Evolutionary conservation across 331 rosid genomes (phyloP).

Genomic region (Quercus lobata): DNA sequence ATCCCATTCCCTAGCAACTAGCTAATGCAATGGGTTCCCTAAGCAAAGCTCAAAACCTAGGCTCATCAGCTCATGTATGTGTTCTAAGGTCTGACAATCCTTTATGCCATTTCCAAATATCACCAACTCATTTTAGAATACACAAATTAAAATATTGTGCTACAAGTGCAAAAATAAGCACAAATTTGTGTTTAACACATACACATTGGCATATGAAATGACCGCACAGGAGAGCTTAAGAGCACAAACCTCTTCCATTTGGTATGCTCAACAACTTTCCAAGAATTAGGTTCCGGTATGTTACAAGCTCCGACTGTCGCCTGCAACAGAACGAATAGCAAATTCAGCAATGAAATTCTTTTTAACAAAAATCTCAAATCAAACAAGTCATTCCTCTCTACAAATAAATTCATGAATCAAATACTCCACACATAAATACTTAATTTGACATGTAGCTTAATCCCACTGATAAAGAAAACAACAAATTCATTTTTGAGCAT

Average conservation of each 20-base stretch:
- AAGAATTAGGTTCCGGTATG: constrained; percentile 74
- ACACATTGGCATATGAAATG: background rate
- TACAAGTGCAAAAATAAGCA: background rate
- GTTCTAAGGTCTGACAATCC: background rate
- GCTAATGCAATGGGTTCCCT: background rate
- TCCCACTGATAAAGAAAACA: no score
- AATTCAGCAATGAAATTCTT: constrained; percentile 8
- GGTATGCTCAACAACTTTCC: constrained; percentile 93
- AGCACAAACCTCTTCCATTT: constrained; percentile 90
- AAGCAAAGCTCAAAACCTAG: background rate
- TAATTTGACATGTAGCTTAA: no score
- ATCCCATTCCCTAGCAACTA: background rate
- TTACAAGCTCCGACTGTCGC: constrained; percentile 86
- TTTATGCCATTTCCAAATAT: background rate
- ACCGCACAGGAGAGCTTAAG: background rate
- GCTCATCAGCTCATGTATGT: background rate
- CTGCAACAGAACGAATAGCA: constrained; percentile 36
- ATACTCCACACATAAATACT: background rate
- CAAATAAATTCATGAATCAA: background rate
- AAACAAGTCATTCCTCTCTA: background rate
- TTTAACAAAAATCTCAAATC: background rate
- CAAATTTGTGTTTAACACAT: background rate
- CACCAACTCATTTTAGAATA: background rate
- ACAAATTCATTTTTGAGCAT: no score
- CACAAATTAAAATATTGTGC: background rate